Evolutionary conservation across 2,329 filamentous ascomycete species (phyloP), one percentile per base, ranked within the genome.

Genomic region (Parafenestella ontariensis): DNA sequence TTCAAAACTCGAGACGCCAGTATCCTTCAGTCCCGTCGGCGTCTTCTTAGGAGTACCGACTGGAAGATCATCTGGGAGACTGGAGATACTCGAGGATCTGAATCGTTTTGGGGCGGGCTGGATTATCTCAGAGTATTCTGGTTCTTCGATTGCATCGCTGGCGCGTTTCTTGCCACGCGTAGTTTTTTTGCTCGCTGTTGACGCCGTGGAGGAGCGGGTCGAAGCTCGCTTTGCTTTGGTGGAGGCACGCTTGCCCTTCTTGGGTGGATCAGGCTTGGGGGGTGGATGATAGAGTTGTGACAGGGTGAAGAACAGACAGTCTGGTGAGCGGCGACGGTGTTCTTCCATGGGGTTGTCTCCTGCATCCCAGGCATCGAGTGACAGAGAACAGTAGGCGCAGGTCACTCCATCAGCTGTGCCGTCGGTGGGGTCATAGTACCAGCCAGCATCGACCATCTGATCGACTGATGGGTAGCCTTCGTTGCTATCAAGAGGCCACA

Each of bases 361-460:
- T 1, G 89, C 89, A 71, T 98, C 95, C 95, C 96, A 99, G 6
- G 92, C 92, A 74, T 98, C 94, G 10, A 99, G 83, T 10, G 89
- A 92, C 15, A 98, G 79, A 52, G 90, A 87, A 78, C 95, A 99
- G 77, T 98, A 97, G 24, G 90, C 84, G 73, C 95, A 99, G 10
- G 90, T 95, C 9, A 91, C 91, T 78, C 94, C 91, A 74, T 99
- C 95, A 61, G 95, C 89, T 11, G 88, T 91, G 39, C 94, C 92
- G 39, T 85, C 79, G 5, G 87, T 91, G 0, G 95, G 93, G 21
- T 92, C 96, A 77, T 93, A 97, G 71, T 90, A 92, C 93, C 94
- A 99, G 10, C 95, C 95, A 24, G 92, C 91, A 62, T 94, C 91
- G 29, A 91, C 91, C 79, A 98, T 88, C 87, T 95, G 58, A 64